Conservation (phyloP, 1,284 basidiomycete species). For the Ceratobasidium sp. region DNA sequence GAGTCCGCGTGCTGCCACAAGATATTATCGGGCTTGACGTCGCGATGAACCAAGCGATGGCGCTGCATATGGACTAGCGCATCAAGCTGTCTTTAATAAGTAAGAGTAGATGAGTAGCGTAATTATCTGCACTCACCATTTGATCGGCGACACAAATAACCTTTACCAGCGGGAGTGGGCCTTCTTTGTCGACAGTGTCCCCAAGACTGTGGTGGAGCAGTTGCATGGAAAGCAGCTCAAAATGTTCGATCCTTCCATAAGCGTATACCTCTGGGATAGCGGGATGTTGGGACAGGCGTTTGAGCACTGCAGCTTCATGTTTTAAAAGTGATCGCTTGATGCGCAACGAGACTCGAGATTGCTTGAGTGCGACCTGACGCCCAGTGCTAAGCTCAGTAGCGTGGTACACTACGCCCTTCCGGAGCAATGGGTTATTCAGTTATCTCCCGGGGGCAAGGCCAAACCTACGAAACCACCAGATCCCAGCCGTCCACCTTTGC, state of each 20-base stretch:
- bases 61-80: constrained; percentile 64
- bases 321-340: constrained; percentile 44
- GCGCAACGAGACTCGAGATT: constrained; percentile 45
- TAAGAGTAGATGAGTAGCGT: neutral
- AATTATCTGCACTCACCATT: neutral
- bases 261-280: constrained; percentile 46
- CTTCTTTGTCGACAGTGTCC: neutral
- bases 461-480: neutral
- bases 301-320: constrained; percentile 46
- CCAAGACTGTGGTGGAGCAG: neutral
- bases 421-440: neutral
- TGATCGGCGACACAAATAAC: neutral
- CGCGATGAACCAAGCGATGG: constrained; percentile 69
- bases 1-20: constrained; percentile 63
- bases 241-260: constrained; percentile 45
- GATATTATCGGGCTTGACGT: constrained; percentile 71
- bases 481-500: neutral
- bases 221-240: constrained; percentile 48
- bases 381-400: neutral
- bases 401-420: neutral
- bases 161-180: neutral
- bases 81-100: neutral
- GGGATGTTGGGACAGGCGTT: constrained; percentile 47
- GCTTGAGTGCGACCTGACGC: constrained; percentile 15
- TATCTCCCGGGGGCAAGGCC: neutral